Evolutionary conservation across 2,329 filamentous ascomycete species (phyloP), one percentile per base, ranked within the genome.

Genomic region (Aspergillus felis): DNA sequence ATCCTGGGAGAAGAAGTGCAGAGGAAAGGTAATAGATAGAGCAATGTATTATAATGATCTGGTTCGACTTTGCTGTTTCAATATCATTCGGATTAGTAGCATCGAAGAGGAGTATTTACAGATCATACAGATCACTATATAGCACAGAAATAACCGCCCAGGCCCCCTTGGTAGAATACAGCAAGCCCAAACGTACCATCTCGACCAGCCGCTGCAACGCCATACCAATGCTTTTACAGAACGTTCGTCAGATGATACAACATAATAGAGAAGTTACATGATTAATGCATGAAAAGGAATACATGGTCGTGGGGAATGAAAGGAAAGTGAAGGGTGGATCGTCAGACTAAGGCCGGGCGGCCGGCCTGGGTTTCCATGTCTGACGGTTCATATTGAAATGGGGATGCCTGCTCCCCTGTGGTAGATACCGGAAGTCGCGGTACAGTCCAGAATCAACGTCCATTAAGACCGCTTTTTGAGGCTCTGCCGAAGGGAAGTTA

Each of bases 381-480:
- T 69, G 62, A 38, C 71, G 71, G n/a, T 68, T 68, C 12, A 73
- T 57, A 20, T 66, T 64, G 20, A 73, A 63, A 57, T 64, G 68
- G 56, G 63, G 62, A 63, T 69, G 65, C 64, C 66, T 75, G 66
- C 64, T 71, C 62, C 63, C 64, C 52, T 63, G 60, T 6, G 67
- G 61, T 20, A 62, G 56, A 28, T 59, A 61, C 32, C 64, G 65
- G 55, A 73, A 73, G 28, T 71, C 67, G 6, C 64, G 66, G 42
- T 74, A 74, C 1, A 76, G 63, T 1, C 66, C 66, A 1, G 74
- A 71, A 17, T 73, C 70, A 32, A 79, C 66, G 54, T 79, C 77
- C 74, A 79, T 76, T 8, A 80, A 64, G 29, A 80, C 66, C 12
- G 77, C 76, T 42, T 72, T 69, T 57, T 80, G 78, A 7, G 77